A percentile compares a stretch with the other conserved stretches of the same genome.
Conservation (phyloP, 495 filamentous ascomycete species). For the Trichodelitschia bisporula region DNA sequence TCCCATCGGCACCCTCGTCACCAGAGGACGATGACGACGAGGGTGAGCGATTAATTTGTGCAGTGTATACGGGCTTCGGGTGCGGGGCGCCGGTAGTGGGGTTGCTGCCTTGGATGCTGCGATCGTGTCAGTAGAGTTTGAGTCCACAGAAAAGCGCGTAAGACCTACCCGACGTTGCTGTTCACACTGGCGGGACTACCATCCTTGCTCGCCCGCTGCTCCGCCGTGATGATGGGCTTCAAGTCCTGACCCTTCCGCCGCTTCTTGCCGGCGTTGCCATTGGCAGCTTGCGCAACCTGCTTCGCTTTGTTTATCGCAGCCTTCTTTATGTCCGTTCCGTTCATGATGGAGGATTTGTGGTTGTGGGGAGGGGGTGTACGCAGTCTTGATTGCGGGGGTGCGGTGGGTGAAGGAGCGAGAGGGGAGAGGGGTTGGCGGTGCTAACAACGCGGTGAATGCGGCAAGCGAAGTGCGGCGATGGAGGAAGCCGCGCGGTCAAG, state of each 20-base stretch:
- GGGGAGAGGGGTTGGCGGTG: no score
- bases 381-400: no score
- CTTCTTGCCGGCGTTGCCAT: slow-evolving; percentile 18
- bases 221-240: slow-evolving; percentile 18
- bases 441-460: no score
- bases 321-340: slow-evolving; percentile 47
- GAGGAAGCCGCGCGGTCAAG: no score
- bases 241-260: slow-evolving; percentile 18
- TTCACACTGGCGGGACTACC: slow-evolving; percentile 12
- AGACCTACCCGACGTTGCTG: slow-evolving; percentile 9
- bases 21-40: slow-evolving; percentile 57
- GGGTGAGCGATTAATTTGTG: slow-evolving; percentile 42
- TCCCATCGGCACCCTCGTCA: slow-evolving; percentile 61
- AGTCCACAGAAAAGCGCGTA: slow-evolving; percentile 1
- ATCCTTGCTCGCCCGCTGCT: slow-evolving; percentile 17
- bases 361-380: no score
- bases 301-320: slow-evolving; percentile 58
- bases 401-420: no score
- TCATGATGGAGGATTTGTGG: slow-evolving; percentile 29
- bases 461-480: no score
- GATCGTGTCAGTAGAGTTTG: slow-evolving; percentile 2
- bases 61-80: slow-evolving; percentile 21
- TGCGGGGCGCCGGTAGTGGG: slow-evolving; percentile 20
- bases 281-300: slow-evolving; percentile 31
- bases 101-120: slow-evolving; percentile 3